Conservation (phyloP, 805 yeast species). For the Monosporozyma solicola region DNA sequence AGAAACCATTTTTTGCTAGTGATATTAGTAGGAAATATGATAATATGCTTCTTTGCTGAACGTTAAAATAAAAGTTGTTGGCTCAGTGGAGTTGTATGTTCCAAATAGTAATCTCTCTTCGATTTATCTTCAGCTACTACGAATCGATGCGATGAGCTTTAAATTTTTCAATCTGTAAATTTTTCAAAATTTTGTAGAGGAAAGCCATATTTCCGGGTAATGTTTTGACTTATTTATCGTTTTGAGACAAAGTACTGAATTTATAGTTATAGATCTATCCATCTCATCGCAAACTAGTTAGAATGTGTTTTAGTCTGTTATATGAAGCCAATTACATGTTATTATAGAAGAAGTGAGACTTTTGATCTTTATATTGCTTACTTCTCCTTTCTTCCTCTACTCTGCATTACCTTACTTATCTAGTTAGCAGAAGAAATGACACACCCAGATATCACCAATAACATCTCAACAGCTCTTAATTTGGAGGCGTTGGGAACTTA, state of each 20-base stretch:
- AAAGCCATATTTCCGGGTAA: not conserved
- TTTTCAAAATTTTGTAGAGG: not conserved
- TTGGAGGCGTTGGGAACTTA: not conserved
- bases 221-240: not conserved
- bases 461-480: not conserved
- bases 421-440: not conserved
- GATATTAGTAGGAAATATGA: not conserved
- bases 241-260: not conserved
- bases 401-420: not conserved
- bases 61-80: not conserved
- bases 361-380: too few relatives aligned
- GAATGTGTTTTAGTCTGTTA: too few relatives aligned
- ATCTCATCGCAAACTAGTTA: too few relatives aligned
- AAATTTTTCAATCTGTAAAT: not conserved
- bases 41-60: not conserved
- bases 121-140: not conserved
- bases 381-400: too few relatives aligned
- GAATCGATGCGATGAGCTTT: conserved; percentile 2
- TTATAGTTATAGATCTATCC: not conserved
- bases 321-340: too few relatives aligned
- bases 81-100: not conserved
- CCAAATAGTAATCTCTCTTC: not conserved
- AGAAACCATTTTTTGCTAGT: conserved; percentile 40
- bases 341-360: too few relatives aligned
- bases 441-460: not conserved